A percentile compares a stretch with the other conserved stretches of the same genome.
These are phyloP conservation scores for Saccharomycopsis amapae DNA, from an alignment of 805 yeast genomes.

Conservation along the genomic window DNA sequence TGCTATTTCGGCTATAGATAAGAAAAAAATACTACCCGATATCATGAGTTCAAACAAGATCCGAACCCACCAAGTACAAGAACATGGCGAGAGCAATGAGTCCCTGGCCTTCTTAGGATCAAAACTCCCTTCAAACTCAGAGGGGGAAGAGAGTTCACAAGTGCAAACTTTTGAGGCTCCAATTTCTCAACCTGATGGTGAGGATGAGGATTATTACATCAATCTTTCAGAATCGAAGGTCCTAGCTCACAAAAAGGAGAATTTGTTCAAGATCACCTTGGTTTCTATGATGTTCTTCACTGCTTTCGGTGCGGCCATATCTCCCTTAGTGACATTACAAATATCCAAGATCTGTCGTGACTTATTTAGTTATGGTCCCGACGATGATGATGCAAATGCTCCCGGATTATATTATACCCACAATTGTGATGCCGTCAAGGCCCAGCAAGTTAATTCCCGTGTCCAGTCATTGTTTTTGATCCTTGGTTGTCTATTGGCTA, in stretches of 20 bases:
- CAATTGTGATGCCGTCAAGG: slow-evolving; percentile 33
- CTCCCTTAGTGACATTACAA: slow-evolving; percentile 33
- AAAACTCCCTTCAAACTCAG: too few species aligned
- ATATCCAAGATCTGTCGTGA: slow-evolving; percentile 37
- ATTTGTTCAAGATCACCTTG: slow-evolving; percentile 41
- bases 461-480: slow-evolving; percentile 41
- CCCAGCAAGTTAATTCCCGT: slow-evolving; percentile 40
- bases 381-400: neutral
- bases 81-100: too few species aligned
- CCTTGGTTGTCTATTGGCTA: slow-evolving; percentile 37
- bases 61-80: too few species aligned
- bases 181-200: too few species aligned
- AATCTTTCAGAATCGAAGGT: neutral
- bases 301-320: slow-evolving; percentile 33
- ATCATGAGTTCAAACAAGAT: too few species aligned
- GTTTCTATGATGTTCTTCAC: slow-evolving; percentile 38
- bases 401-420: slow-evolving; percentile 13
- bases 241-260: slow-evolving; percentile 16
- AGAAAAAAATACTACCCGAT: too few species aligned
- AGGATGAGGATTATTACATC: neutral
- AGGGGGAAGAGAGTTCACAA: too few species aligned
- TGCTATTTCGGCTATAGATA: too few species aligned
- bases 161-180: too few species aligned
- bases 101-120: too few species aligned
- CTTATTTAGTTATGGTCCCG: slow-evolving; percentile 28